Evolutionary conservation across 208 protist species (phyloP).

Genomic region (Leishmania amazonensis): DNA sequence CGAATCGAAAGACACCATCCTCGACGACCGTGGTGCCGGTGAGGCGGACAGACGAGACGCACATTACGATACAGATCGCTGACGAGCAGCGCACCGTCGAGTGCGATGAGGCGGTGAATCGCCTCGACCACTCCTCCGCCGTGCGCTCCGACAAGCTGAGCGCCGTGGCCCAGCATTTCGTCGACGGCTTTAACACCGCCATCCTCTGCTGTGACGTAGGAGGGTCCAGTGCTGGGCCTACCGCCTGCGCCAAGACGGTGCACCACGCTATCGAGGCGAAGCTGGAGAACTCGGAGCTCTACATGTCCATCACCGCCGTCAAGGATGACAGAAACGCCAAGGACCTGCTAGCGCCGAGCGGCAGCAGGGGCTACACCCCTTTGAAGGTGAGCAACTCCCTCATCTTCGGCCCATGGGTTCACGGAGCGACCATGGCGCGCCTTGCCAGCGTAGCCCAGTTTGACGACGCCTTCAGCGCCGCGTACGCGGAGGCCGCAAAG

Average conservation of each 20-base stretch:
- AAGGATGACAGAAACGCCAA: slow-evolving; percentile 30
- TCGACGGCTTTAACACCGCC: slow-evolving; percentile 44
- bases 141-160: slow-evolving; percentile 35
- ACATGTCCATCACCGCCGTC: slow-evolving; percentile 31
- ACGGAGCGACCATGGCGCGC: slow-evolving; percentile 32
- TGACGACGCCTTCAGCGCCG: slow-evolving; percentile 26
- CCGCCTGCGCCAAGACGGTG: slow-evolving; percentile 29
- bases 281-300: slow-evolving; percentile 35
- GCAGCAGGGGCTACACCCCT: slow-evolving; percentile 15
- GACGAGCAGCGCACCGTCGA: slow-evolving; percentile 9
- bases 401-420: slow-evolving; percentile 54
- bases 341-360: slow-evolving; percentile 26
- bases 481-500: slow-evolving; percentile 18
- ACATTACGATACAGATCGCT: slow-evolving; percentile 16
- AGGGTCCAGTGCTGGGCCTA: slow-evolving; percentile 33
- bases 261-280: slow-evolving; percentile 25
- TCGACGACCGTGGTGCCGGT: slow-evolving; percentile 10
- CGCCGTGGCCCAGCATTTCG: slow-evolving; percentile 26
- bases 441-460: slow-evolving; percentile 23
- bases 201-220: slow-evolving; percentile 48
- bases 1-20: slow-evolving; percentile 11
- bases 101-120: slow-evolving; percentile 45
- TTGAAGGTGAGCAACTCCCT: slow-evolving; percentile 45
- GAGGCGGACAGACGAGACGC: slow-evolving; percentile 25
- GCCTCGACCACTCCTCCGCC: slow-evolving; percentile 13